Base-by-base conservation (phyloP, 768 basidiomycete species). In the Tephrocybe rancida region DNA sequence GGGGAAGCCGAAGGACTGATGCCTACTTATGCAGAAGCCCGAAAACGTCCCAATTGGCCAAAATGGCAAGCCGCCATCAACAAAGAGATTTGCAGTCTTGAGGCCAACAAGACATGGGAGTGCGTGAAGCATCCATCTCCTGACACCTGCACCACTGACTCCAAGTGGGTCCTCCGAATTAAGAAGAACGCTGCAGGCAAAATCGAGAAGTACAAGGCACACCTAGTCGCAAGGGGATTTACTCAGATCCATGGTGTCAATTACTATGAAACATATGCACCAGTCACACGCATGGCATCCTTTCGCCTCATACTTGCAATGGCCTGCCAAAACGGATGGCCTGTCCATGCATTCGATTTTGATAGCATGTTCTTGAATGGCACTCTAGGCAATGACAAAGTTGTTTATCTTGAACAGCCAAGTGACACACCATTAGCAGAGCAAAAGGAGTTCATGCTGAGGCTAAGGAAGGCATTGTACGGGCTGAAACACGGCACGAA, bases 191-290 rank as follows among this genome's bases (percentile, higher is more conserved):
- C 55, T 24, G 51, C 38, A 9, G 53, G 60, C 34, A 26, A 44
- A 3, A 44, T 61, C 38, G 41, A 61, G 42, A 56, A 58, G 27
- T n/a, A 38, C 3, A 44, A 53, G 26, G 35, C 39, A 21, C 21
- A 5, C 8, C 27, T n/a, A n/a, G 67, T 73, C 11, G 68, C 63
- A 5, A 52, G 61, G 45, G 68, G 65, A 41, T 78, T 68, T 64
- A 62, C 67, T 1, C 75, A 80, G 50, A 55, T 67, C 16, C 62
- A 66, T 26, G 70, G 77, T 32, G 50, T 76, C 25, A 73, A 76
- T 53, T 77, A 62, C 57, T 53, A 58, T 44, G 56, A 69, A 35
- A 66, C 61, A 5, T 70, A 57, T 44, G 57, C 70, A 39, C 66
- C 66, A 13, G 64, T 67, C 22, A 59, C 60, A 5, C 47, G 55